A percentile compares a stretch with the other conserved stretches of the same genome.
Evolutionary conservation across 2,329 filamentous ascomycete species (phyloP).

Genomic region (Byssochlamys sp.): DNA sequence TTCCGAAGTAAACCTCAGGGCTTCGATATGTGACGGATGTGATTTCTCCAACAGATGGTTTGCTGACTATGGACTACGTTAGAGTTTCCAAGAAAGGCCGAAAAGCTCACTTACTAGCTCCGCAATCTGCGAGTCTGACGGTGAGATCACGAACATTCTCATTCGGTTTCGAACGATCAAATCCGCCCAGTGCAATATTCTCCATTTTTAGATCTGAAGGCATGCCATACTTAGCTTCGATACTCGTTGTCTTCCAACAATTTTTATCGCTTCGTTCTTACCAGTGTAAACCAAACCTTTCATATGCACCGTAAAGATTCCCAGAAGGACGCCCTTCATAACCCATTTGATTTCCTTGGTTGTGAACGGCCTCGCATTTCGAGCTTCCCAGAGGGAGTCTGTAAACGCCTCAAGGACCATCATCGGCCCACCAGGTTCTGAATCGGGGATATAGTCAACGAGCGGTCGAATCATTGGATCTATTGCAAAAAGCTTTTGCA

Average conservation of each 20-base stretch:
- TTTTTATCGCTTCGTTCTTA: not conserved
- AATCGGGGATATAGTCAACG: slow-evolving; percentile 6
- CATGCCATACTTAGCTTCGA: not conserved
- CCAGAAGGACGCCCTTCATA: slow-evolving; percentile 9
- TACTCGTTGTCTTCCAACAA: not conserved
- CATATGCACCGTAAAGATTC: slow-evolving; percentile 11
- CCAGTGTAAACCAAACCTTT: slow-evolving; percentile 7
- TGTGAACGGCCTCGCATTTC: slow-evolving; percentile 7
- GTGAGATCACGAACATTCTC: slow-evolving; percentile 8
- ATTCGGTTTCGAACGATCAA: slow-evolving; percentile 8
- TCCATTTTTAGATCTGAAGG: slow-evolving; percentile 12
- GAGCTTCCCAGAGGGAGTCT: slow-evolving; percentile 10
- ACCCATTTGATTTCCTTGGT: slow-evolving; percentile 10
- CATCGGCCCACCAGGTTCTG: slow-evolving; percentile 8
- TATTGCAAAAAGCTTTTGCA: slow-evolving; percentile 7
- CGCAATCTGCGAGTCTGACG: slow-evolving; percentile 10
- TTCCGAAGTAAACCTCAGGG: slow-evolving; percentile 10
- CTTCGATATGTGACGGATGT: slow-evolving; percentile 10
- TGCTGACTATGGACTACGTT: slow-evolving; percentile 7
- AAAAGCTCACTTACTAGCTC: slow-evolving; percentile 6
- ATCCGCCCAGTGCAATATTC: slow-evolving; percentile 7
- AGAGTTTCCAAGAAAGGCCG: slow-evolving; percentile 1
- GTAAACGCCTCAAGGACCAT: slow-evolving; percentile 10
- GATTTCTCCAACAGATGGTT: slow-evolving; percentile 6
- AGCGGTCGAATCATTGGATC: slow-evolving; percentile 8